Base-by-base conservation (phyloP, 1,284 basidiomycete genomes). In the Laetiporus sulphureus region DNA sequence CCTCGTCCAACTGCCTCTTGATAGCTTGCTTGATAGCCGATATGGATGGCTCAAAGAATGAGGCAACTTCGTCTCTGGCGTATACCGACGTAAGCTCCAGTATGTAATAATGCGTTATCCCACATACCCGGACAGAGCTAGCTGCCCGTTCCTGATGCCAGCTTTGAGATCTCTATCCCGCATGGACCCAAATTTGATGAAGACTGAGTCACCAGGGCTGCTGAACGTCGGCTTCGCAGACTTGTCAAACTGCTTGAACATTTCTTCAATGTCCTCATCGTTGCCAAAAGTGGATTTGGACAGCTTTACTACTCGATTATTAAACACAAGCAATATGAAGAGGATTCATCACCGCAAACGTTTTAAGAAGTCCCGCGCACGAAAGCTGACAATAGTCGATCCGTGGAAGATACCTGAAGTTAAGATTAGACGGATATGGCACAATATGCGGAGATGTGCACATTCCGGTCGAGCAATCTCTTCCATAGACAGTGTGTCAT, bases 11-110 rank as follows among this genome's bases (percentile, higher is more conserved):
- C 41, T 71, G 67, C 15, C 59, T 55, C 29, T 55, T 43, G 2
- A 70, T 50, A 0, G 61, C 57, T 0, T 54, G 50, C 4, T 64
- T 40, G 12, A 70, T 65, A 3, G 53, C 59, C 4, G 41, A 21
- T 10, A 64, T 42, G 0, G 68, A 66, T 1, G 33, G 40, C 21
- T 36, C 40, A 30, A 35, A 35, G 2, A 41, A 18, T 0, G 68
- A 16, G 10, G 32, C 23, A 31, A 36, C 33, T 24, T 32, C 39
- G 6, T 16, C 6, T 23, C 31, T 33, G 25, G n/a, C n/a, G n/a
- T n/a, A n/a, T n/a, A n/a, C n/a, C n/a, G n/a, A n/a, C 25, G 25
- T 13, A 27, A 27, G 25, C 7, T 8, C 13, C 13, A 13, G 7
- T 8, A 27, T 27, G 25, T 27, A 13, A 27, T 13, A 27, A 27